Evolutionary conservation across 73 alveolate species (phyloP).

Genomic region (Durusdinium trenchii): DNA sequence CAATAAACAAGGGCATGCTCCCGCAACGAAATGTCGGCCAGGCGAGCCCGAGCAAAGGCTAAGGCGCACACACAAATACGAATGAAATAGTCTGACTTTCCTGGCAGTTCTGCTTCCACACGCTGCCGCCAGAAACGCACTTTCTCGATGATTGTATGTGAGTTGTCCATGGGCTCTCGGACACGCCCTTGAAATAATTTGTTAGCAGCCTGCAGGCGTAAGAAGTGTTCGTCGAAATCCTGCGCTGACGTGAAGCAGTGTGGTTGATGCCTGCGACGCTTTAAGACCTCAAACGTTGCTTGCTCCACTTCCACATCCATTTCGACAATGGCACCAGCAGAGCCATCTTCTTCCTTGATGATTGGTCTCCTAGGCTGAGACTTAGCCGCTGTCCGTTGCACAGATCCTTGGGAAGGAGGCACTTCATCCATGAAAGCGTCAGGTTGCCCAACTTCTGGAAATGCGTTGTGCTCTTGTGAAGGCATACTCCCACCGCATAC

Average conservation of each 20-base stretch:
- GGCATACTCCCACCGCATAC: too few relatives aligned
- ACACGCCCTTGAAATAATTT: background rate
- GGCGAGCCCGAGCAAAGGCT: background rate
- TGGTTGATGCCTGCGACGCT: background rate
- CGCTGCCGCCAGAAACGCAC: background rate
- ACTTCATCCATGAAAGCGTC: too few relatives aligned
- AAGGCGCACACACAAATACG: background rate
- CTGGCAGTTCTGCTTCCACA: too few relatives aligned
- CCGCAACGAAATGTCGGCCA: conserved; percentile 21
- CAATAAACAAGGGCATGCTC: conserved; percentile 46
- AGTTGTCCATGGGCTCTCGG: background rate
- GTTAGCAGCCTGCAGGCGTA: background rate
- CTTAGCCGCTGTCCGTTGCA: too few relatives aligned
- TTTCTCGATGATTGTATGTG: background rate
- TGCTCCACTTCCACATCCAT: background rate
- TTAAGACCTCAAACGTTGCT: background rate
- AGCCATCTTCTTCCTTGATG: too few relatives aligned
- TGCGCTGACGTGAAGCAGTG: background rate
- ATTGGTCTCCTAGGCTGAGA: too few relatives aligned
- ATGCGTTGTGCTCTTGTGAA: too few relatives aligned
- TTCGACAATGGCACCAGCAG: too few relatives aligned
- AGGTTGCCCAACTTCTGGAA: too few relatives aligned
- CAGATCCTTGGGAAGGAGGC: too few relatives aligned
- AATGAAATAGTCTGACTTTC: background rate
- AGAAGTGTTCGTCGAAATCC: background rate